Evolutionary conservation across 192 early-diverging fungal species (phyloP).

Genomic region (Coemansia sp.): DNA sequence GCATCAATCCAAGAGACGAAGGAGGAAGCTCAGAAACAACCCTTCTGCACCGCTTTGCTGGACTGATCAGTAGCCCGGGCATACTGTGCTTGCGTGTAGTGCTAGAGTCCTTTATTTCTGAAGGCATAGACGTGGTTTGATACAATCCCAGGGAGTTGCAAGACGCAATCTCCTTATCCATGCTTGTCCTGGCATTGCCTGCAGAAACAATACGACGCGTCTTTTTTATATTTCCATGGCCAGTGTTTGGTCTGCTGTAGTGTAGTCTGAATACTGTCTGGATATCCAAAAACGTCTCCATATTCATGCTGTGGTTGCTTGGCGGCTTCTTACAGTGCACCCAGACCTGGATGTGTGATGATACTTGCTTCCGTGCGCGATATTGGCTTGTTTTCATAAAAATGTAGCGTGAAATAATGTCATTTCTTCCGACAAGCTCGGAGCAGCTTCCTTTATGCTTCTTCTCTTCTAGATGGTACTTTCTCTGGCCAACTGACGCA

Average conservation of each 20-base stretch:
- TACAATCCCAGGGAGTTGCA: constrained; percentile 27
- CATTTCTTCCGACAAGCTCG: constrained; percentile 64
- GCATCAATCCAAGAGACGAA: constrained; percentile 11
- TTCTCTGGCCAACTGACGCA: constrained; percentile 40
- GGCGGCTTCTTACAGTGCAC: constrained; percentile 68
- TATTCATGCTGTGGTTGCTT: constrained; percentile 42
- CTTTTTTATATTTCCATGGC: constrained; percentile 26
- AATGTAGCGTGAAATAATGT: constrained; percentile 75
- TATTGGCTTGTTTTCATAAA: constrained; percentile 65
- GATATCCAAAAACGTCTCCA: constrained; percentile 35
- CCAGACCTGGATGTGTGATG: constrained; percentile 78
- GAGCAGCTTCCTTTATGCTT: constrained; percentile 11
- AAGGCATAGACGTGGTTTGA: background rate
- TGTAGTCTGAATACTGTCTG: constrained; percentile 35
- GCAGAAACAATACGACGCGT: constrained; percentile 42
- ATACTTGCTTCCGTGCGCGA: constrained; percentile 77
- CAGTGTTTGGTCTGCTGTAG: constrained; percentile 40
- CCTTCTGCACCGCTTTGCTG: constrained; percentile 33
- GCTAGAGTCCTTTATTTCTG: background rate
- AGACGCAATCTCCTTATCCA: constrained; percentile 1
- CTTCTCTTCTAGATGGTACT: constrained; percentile 49
- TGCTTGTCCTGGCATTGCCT: constrained; percentile 18
- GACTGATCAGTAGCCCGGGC: background rate
- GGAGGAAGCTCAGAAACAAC: constrained; percentile 47
- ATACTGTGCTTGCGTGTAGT: constrained; percentile 30